Evolutionary conservation across 164 flowering plant genomes (phyloP).

Genomic region (Vitis vinifera): ASM3070453v1 NC_081806.1:5531501-5532000

Average conservation of each 20-base stretch:
- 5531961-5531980: too few species aligned
- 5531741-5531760: constrained; percentile 2
- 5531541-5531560: too few species aligned
- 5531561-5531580: too few species aligned
- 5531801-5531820: constrained; percentile 22
- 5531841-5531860: constrained; percentile 5
- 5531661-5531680: neutral
- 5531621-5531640: neutral
- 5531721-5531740: neutral
- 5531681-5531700: constrained; percentile 4
- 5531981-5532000: neutral
- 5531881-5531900: neutral
- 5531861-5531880: constrained; percentile 50
- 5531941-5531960: too few species aligned
- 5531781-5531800: constrained; percentile 20
- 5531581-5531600: too few species aligned
- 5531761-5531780: constrained; percentile 15
- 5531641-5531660: neutral
- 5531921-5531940: too few species aligned
- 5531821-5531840: constrained; percentile 20
- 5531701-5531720: neutral
- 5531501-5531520: too few species aligned
- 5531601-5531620: neutral
- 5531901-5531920: neutral
- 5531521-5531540: too few species aligned